Conservation (phyloP, 139 green algal genomes). For the Chlamydomonas schloesseri region DNA sequence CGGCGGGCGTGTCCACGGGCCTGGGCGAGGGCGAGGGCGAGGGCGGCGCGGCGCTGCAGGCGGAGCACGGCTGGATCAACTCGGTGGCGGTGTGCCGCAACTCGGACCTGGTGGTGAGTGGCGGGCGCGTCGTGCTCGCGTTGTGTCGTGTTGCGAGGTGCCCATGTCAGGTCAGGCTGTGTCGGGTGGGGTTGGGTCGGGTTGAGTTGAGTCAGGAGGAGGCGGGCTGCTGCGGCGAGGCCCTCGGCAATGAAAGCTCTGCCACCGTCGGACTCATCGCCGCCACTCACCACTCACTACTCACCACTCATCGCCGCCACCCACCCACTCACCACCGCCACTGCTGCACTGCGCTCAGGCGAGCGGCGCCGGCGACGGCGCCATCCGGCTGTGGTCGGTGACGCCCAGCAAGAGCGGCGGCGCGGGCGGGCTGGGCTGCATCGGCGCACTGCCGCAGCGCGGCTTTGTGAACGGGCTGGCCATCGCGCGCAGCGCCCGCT, state of each 20-base stretch:
- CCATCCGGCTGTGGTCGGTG: conserved; percentile 88
- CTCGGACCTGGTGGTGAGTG: conserved; percentile 82
- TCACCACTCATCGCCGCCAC: too few relatives aligned
- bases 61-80: conserved; percentile 79
- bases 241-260: too few relatives aligned
- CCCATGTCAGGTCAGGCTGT: not conserved
- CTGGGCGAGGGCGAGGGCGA: conserved; percentile 51
- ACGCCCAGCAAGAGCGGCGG: conserved; percentile 34
- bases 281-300: too few relatives aligned
- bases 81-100: conserved; percentile 78
- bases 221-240: too few relatives aligned
- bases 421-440: conserved; percentile 38
- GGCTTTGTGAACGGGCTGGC: conserved; percentile 94
- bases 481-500: conserved; percentile 75
- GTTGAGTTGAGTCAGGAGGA: too few relatives aligned
- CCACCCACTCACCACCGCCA: not conserved
- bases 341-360: conserved; percentile 51
- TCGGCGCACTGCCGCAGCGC: conserved; percentile 77
- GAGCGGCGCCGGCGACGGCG: conserved; percentile 89
- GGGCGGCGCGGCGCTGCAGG: conserved; percentile 9
- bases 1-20: not conserved
- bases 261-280: too few relatives aligned
- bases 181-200: not conserved
- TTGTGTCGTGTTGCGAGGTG: too few relatives aligned
- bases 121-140: too few relatives aligned